Conservation (phyloP, 2,329 filamentous ascomycete genomes). For the Gnomoniopsis sp. region DNA sequence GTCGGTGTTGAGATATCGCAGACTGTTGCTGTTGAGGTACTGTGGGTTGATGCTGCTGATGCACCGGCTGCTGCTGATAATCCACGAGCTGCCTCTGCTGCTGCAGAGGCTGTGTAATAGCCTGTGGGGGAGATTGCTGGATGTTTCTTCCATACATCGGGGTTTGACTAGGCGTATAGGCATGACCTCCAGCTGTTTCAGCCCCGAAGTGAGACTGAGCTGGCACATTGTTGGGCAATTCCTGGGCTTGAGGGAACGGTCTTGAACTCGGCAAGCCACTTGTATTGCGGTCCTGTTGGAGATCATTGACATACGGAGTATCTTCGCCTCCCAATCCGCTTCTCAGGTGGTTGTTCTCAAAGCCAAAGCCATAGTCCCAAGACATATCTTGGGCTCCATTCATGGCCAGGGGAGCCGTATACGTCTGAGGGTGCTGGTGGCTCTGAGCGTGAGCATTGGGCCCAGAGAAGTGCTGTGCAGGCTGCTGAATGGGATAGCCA, state of each 20-base stretch:
- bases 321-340: not conserved
- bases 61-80: slow-evolving; percentile 17
- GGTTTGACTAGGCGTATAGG: slow-evolving; percentile 1
- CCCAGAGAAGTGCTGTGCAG: slow-evolving; percentile 2
- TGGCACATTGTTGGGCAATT: slow-evolving; percentile 7
- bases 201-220: slow-evolving; percentile 11
- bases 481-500: slow-evolving; percentile 12
- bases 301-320: slow-evolving; percentile 1
- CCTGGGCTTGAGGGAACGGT: slow-evolving; percentile 8
- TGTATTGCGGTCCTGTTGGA: slow-evolving; percentile 7
- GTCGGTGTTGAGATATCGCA: slow-evolving; percentile 21
- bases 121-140: slow-evolving; percentile 12
- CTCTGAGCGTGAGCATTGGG: slow-evolving; percentile 4
- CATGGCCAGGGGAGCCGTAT: slow-evolving; percentile 8
- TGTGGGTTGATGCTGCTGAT: slow-evolving; percentile 21
- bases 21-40: slow-evolving; percentile 20
- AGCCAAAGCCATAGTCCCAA: slow-evolving; percentile 16
- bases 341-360: slow-evolving; percentile 6
- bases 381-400: slow-evolving; percentile 8
- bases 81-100: slow-evolving; percentile 13
- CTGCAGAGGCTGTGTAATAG: slow-evolving; percentile 14
- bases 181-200: not conserved
- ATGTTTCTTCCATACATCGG: slow-evolving; percentile 6
- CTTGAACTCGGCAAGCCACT: slow-evolving; percentile 1
- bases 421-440: slow-evolving; percentile 15